phyloP scores from a whole-genome alignment of 495 filamentous ascomycete genomes.

The Aspergillus leporis region DNA sequence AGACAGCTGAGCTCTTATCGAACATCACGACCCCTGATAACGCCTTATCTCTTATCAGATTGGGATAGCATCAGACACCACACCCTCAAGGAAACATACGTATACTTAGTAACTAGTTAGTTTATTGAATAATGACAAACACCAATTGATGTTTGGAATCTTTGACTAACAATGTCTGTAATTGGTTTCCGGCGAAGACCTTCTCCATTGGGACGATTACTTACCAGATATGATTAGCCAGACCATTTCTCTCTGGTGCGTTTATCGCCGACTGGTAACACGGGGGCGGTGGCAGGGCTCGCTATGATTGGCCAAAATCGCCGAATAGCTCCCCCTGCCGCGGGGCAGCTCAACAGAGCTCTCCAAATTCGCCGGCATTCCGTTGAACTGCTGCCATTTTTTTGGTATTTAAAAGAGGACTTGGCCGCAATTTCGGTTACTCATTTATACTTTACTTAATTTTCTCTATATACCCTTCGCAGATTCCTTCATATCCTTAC shows the following conservation, averaged over 20 bases:
- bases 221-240: not conserved
- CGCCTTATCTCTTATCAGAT: not conserved
- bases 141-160: not conserved
- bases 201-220: not conserved
- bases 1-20: not conserved
- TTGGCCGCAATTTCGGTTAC: not conserved
- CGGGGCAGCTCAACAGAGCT: not conserved
- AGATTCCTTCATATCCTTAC: not conserved
- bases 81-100: not conserved
- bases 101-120: not conserved
- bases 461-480: not conserved
- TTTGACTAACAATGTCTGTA: not conserved
- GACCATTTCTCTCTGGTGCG: not conserved
- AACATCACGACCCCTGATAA: not conserved
- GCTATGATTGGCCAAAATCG: slow-evolving; percentile 22
- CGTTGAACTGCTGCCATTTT: not conserved
- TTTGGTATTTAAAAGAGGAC: slow-evolving; percentile 7
- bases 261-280: not conserved
- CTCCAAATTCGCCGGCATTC: slow-evolving; percentile 3
- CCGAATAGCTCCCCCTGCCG: slow-evolving; percentile 13
- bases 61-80: not conserved
- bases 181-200: not conserved
- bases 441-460: not conserved
- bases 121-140: not conserved
- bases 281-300: not conserved